These are phyloP conservation scores for Gliomastix tumulicola DNA, from an alignment of 2,329 filamentous ascomycete genomes.

Conservation along the genomic window DNA sequence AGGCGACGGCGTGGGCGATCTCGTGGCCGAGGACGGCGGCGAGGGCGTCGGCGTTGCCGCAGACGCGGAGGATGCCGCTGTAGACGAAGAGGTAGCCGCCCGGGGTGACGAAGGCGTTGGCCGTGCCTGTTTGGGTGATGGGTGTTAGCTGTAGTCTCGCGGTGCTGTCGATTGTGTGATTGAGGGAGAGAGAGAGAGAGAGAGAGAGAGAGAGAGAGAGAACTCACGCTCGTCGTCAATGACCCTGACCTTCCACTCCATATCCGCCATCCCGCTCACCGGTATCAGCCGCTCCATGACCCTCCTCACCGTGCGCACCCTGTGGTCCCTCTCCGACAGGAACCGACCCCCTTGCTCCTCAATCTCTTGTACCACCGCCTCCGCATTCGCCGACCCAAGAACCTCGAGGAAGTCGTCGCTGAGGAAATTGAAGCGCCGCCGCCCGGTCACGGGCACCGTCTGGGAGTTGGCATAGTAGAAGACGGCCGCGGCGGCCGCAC, in stretches of 20 bases:
- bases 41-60: conserved; percentile 59
- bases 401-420: conserved; percentile 51
- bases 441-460: conserved; percentile 64
- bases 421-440: conserved; percentile 62
- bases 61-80: conserved; percentile 64
- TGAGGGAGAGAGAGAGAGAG: neutral
- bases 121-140: too few relatives aligned
- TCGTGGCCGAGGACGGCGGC: conserved; percentile 74
- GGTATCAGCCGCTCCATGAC: conserved; percentile 63
- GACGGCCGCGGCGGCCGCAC: conserved; percentile 33
- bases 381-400: conserved; percentile 14
- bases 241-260: conserved; percentile 66
- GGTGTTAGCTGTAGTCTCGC: neutral
- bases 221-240: conserved; percentile 55
- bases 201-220: neutral
- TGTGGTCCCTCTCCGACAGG: conserved; percentile 50
- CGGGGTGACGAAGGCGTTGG: conserved; percentile 73
- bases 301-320: conserved; percentile 48
- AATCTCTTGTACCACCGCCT: conserved; percentile 43
- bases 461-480: conserved; percentile 68
- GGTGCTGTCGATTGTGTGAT: too few relatives aligned
- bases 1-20: conserved; percentile 69
- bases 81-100: conserved; percentile 77
- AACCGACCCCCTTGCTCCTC: conserved; percentile 46
- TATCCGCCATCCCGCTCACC: conserved; percentile 51